Evolutionary conservation across 495 filamentous ascomycete genomes (phyloP).

Genomic region (Penicillium goetzii): DNA sequence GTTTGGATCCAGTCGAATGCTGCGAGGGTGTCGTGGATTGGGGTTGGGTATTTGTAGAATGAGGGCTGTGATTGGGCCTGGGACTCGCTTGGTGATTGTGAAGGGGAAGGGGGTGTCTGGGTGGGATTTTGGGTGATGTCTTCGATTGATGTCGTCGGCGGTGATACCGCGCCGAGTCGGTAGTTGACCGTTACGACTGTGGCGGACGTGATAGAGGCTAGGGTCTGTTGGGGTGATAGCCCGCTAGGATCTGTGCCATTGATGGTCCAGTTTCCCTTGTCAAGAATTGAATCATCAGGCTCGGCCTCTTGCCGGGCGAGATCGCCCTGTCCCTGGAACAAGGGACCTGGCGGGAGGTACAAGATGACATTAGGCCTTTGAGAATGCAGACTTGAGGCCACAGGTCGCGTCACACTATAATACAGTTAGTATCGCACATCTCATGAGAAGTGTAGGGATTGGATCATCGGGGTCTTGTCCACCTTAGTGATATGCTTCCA

Average conservation of each 20-base stretch:
- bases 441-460: background rate
- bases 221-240: conserved; percentile 26
- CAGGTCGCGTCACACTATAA: conserved; percentile 35
- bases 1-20: conserved; percentile 47
- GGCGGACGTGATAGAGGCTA: conserved; percentile 36
- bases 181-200: conserved; percentile 49
- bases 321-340: conserved; percentile 25
- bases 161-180: conserved; percentile 46
- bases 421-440: background rate
- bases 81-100: background rate
- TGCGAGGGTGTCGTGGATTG: conserved; percentile 47
- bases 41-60: conserved; percentile 42
- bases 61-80: background rate
- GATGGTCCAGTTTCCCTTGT: background rate
- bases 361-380: conserved; percentile 39
- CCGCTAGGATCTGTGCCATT: background rate
- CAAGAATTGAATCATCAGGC: background rate
- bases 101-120: background rate
- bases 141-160: conserved; percentile 32
- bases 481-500: conserved; percentile 40
- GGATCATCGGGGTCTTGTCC: background rate
- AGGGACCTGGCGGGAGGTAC: conserved; percentile 44
- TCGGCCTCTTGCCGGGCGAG: background rate
- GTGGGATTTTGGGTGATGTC: background rate
- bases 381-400: background rate